Evolutionary conservation across 2,329 filamentous ascomycete species (phyloP).

Genomic region (Penicillium sclerotiorum): DNA sequence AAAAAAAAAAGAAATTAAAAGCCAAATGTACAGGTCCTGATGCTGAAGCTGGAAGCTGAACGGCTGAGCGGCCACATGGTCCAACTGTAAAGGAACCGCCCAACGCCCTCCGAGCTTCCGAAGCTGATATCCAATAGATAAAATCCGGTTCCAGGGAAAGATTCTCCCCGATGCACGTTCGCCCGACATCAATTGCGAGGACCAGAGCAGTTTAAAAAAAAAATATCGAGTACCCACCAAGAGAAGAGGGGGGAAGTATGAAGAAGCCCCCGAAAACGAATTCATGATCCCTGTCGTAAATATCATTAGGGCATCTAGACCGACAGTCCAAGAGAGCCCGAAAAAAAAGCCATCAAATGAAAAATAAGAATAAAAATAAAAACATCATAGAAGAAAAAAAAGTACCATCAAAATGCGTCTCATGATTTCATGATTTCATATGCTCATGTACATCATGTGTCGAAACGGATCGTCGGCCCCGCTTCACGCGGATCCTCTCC

Average conservation of each 20-base stretch:
- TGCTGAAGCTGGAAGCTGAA: background rate
- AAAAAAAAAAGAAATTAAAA: conserved; percentile 9
- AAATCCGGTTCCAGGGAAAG: background rate
- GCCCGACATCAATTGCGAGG: conserved; percentile 3
- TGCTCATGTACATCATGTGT: background rate
- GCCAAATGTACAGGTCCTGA: too few species aligned
- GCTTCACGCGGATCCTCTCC: conserved; percentile 44
- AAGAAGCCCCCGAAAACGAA: conserved; percentile 1
- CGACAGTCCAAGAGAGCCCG: background rate
- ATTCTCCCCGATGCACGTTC: conserved; percentile 1
- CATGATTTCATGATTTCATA: conserved; percentile 10
- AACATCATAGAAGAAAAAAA: conserved; percentile 3
- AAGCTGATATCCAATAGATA: conserved; percentile 13
- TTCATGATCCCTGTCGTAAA: conserved; percentile 6
- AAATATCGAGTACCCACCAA: conserved; percentile 1
- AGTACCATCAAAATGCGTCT: conserved; percentile 2
- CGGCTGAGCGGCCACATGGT: background rate
- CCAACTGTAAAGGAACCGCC: conserved; percentile 6
- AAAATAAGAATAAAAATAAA: background rate
- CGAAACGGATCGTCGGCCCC: background rate
- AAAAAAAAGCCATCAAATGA: background rate
- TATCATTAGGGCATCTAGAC: conserved; percentile 5
- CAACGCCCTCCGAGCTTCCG: conserved; percentile 9
- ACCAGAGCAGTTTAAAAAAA: conserved; percentile 6
- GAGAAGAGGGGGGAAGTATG: background rate